phyloP scores from a whole-genome alignment of 805 yeast genomes.

The Metschnikowia picachoensis region DNA sequence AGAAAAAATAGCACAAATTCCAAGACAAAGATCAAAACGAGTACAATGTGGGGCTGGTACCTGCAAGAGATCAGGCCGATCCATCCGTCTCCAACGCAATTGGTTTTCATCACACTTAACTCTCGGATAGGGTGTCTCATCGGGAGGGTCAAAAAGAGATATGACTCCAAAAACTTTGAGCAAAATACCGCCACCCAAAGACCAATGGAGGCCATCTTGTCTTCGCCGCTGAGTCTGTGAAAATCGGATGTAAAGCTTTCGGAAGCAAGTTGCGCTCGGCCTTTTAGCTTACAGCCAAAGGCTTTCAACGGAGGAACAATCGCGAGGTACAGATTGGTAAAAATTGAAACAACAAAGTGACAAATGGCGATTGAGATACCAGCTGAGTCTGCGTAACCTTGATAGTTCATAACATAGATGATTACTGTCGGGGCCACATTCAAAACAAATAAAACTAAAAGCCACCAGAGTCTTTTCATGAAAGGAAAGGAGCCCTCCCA shows the following conservation, averaged over 20 bases:
- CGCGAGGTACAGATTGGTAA: slow-evolving; percentile 54
- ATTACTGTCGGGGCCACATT: slow-evolving; percentile 51
- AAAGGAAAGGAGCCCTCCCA: slow-evolving; percentile 73
- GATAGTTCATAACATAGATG: slow-evolving; percentile 36
- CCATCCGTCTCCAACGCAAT: slow-evolving; percentile 59
- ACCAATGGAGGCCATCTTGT: slow-evolving; percentile 58
- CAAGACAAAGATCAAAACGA: slow-evolving; percentile 51
- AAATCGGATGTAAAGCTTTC: slow-evolving; percentile 55
- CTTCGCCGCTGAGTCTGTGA: slow-evolving; percentile 48
- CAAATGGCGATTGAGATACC: slow-evolving; percentile 46
- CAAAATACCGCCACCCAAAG: slow-evolving; percentile 66
- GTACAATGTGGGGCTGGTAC: slow-evolving; percentile 53
- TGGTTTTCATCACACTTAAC: slow-evolving; percentile 45
- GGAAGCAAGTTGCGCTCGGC: slow-evolving; percentile 36
- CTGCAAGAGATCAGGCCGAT: slow-evolving; percentile 52
- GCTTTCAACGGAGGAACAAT: slow-evolving; percentile 58
- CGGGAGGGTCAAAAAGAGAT: slow-evolving; percentile 84
- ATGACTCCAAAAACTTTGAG: slow-evolving; percentile 80
- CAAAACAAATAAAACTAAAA: slow-evolving; percentile 40
- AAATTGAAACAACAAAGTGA: slow-evolving; percentile 54
- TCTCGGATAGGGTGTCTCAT: slow-evolving; percentile 63
- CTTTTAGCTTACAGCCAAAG: slow-evolving; percentile 33
- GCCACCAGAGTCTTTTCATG: slow-evolving; percentile 41
- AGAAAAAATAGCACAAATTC: slow-evolving; percentile 69
- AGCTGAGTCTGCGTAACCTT: slow-evolving; percentile 14